Percentiles rank a stretch among this genome's conserved stretches.
These are phyloP conservation scores for Rhizopus delemar DNA, from an alignment of 371 early-diverging fungal genomes.

Conservation along the genomic window DNA sequence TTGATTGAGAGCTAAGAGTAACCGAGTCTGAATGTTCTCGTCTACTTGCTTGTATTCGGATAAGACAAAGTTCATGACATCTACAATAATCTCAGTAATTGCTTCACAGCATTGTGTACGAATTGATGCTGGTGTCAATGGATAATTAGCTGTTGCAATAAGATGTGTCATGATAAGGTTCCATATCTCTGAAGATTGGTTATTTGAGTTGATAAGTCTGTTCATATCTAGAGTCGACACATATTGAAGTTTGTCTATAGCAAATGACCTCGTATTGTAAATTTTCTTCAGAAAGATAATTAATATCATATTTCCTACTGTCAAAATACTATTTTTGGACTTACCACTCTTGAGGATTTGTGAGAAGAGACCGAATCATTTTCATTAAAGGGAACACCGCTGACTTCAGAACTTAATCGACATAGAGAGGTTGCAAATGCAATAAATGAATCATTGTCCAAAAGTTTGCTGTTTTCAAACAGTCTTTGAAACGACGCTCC, in stretches of 20 bases:
- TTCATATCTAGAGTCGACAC: slow-evolving; percentile 71
- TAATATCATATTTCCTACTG: not conserved
- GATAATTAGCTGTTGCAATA: slow-evolving; percentile 76
- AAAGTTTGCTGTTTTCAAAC: slow-evolving; percentile 70
- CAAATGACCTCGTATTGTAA: slow-evolving; percentile 78
- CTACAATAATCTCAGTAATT: slow-evolving; percentile 75
- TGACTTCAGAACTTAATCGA: slow-evolving; percentile 63
- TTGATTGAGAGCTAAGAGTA: slow-evolving; percentile 45
- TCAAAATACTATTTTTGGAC: slow-evolving; percentile 1
- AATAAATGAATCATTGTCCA: slow-evolving; percentile 66
- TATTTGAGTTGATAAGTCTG: slow-evolving; percentile 61
- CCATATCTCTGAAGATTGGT: slow-evolving; percentile 57
- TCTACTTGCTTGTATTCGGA: slow-evolving; percentile 55
- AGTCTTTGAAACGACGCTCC: slow-evolving; percentile 62
- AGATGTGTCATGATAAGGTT: slow-evolving; percentile 74
- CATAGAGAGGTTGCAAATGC: slow-evolving; percentile 75
- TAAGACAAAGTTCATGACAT: slow-evolving; percentile 68
- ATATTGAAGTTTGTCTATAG: slow-evolving; percentile 79
- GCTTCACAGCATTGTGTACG: slow-evolving; percentile 84
- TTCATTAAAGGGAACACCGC: slow-evolving; percentile 52
- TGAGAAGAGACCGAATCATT: slow-evolving; percentile 25
- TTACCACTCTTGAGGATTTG: slow-evolving; percentile 44
- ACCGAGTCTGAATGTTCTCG: slow-evolving; percentile 58
- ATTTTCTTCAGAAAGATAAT: slow-evolving; percentile 43
- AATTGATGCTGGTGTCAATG: slow-evolving; percentile 57